These are phyloP conservation scores for Cicer yamashitae DNA, from an alignment of 306 rosid species.

Conservation along the genomic window DNA sequence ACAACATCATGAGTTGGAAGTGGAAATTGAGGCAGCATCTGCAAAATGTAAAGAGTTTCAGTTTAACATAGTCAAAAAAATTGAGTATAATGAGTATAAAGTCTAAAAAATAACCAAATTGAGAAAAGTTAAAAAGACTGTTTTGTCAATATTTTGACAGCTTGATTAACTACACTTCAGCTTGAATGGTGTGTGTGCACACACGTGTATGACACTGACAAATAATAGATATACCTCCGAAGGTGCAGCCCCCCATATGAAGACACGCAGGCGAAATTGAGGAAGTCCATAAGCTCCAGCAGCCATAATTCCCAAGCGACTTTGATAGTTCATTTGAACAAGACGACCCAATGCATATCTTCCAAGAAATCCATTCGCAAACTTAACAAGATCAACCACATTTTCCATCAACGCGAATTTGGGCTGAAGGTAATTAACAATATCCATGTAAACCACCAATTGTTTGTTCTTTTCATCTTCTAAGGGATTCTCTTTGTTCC, in stretches of 20 bases:
- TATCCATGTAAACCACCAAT: conserved; percentile 76
- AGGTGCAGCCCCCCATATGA: conserved; percentile 87
- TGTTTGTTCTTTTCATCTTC: conserved; percentile 84
- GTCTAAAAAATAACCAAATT: too few relatives aligned
- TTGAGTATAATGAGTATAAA: too few relatives aligned
- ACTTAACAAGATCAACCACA: conserved; percentile 79
- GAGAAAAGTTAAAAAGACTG: too few relatives aligned
- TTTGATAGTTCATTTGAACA: conserved; percentile 86
- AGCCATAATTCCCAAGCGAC: conserved; percentile 82
- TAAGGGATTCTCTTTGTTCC: conserved; percentile 69
- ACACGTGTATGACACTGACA: background rate
- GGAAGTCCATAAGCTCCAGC: conserved; percentile 95
- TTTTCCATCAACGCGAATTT: conserved; percentile 82
- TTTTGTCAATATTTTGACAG: too few relatives aligned
- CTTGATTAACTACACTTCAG: background rate
- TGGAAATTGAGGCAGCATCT: conserved; percentile 83
- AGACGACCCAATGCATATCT: conserved; percentile 91
- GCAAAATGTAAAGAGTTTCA: conserved; percentile 14
- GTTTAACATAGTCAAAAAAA: background rate
- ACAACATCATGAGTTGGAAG: conserved; percentile 85
- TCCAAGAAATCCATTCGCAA: conserved; percentile 81
- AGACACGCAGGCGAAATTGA: conserved; percentile 87
- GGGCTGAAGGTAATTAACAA: conserved; percentile 72
- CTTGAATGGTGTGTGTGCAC: background rate
- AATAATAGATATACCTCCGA: conserved; percentile 61